These are phyloP conservation scores for Pholiota molesta DNA, from an alignment of 768 basidiomycete species.

Conservation along the genomic window DNA sequence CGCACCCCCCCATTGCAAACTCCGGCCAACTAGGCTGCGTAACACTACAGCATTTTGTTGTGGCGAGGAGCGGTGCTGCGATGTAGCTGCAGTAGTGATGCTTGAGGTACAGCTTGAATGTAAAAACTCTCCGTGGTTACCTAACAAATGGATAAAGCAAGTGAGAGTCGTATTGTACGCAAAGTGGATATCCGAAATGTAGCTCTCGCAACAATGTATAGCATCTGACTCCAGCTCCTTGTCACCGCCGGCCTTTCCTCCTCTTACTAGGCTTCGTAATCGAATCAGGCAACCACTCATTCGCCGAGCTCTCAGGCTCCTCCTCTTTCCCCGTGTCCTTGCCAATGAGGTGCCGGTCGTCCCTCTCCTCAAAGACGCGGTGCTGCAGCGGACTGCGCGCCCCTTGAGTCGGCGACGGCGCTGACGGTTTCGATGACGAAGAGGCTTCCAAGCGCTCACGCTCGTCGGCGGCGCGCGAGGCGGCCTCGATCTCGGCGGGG, in stretches of 20 bases:
- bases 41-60: too few relatives aligned
- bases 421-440: slow-evolving; percentile 11
- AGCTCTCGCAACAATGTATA: too few relatives aligned
- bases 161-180: too few relatives aligned
- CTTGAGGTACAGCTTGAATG: too few relatives aligned
- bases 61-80: too few relatives aligned
- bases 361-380: slow-evolving; percentile 27
- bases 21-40: too few relatives aligned
- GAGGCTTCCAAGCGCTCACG: slow-evolving; percentile 25
- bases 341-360: slow-evolving; percentile 23
- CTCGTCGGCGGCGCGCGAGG: slow-evolving; percentile 44
- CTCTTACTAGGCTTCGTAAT: slow-evolving; percentile 48
- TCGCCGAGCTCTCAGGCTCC: slow-evolving; percentile 32
- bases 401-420: slow-evolving; percentile 4
- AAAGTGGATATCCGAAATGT: too few relatives aligned
- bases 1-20: too few relatives aligned
- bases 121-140: too few relatives aligned
- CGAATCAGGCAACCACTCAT: slow-evolving; percentile 57
- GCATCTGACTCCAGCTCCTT: too few relatives aligned
- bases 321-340: slow-evolving; percentile 11
- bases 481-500: slow-evolving; percentile 53
- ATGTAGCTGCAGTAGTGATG: too few relatives aligned
- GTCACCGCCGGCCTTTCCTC: slow-evolving; percentile 30
- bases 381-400: slow-evolving; percentile 11
- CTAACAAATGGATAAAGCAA: too few relatives aligned